Evolutionary conservation across 768 basidiomycete genomes (phyloP).

Genomic region (Leccinum disarticulatum): DNA sequence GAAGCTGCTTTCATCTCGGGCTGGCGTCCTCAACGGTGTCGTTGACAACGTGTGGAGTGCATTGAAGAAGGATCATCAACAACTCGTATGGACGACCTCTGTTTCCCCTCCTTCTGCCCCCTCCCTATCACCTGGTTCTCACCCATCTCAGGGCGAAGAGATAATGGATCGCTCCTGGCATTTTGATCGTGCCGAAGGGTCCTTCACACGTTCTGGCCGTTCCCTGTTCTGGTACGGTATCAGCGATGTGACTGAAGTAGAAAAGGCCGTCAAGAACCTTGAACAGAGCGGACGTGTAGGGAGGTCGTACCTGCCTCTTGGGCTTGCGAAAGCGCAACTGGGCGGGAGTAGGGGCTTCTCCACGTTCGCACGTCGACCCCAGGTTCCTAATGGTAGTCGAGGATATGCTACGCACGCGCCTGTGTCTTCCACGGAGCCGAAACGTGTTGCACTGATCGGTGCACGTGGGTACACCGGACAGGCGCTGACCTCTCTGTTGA

Average conservation of each 20-base stretch:
- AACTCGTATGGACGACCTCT: conserved; percentile 97
- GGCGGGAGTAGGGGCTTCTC: conserved; percentile 21
- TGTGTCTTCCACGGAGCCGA: conserved; percentile 57
- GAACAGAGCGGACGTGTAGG: conserved; percentile 83
- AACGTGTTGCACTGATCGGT: conserved; percentile 91
- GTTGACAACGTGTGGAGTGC: conserved; percentile 96
- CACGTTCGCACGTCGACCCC: conserved; percentile 32
- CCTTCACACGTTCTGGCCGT: conserved; percentile 92
- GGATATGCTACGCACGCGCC: conserved; percentile 77
- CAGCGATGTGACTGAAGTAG: conserved; percentile 87
- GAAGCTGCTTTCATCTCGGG: conserved; percentile 85
- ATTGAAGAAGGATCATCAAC: conserved; percentile 92
- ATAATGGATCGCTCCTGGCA: conserved; percentile 87
- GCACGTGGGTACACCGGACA: conserved; percentile 96
- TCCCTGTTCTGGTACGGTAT: conserved; percentile 99
- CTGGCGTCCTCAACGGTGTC: conserved; percentile 90
- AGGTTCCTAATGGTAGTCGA: conserved; percentile 49
- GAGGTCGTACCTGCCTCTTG: conserved; percentile 76
- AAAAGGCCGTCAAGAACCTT: conserved; percentile 72
- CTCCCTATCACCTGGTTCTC: conserved; percentile 2
- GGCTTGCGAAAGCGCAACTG: conserved; percentile 18
- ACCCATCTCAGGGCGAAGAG: conserved; percentile 68
- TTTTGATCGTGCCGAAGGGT: conserved; percentile 96
- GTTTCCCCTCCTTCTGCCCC: conserved; percentile 34
- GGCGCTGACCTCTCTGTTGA: conserved; percentile 83